Evolutionary conservation across 2,329 filamentous ascomycete species (phyloP), one percentile per base, ranked within the genome.

Genomic region (Paramyrothecium roridum): DNA sequence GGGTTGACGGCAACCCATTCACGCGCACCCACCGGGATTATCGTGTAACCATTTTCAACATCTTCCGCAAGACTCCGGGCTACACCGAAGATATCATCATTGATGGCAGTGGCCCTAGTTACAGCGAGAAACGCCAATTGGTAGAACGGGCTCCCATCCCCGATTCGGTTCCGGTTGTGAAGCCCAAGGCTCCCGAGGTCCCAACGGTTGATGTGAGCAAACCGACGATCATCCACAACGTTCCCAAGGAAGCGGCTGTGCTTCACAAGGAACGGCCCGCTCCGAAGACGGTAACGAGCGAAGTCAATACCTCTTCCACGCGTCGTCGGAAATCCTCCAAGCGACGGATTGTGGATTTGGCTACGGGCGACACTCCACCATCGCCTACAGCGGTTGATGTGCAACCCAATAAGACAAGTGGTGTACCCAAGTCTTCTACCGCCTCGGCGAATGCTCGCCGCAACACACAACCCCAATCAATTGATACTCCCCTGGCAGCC

Each of bases 1-100:
- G 93, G 82, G 89, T 99, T 17, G 84, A 89, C 58, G 91, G 91
- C 21, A 99, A 99, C 65, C 91, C 93, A 0, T 97, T 98, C 65
- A 90, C 89, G 47, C 91, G 90, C 63, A 93, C 91, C 1, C 91
- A 97, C 68, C 82, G 87, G 56, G 86, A 89, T 63, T 96, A 96
- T 69, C 86, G 95, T 50, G 81, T 96, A 60, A 90, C 87, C 20
- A 96, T 98, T 59, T 97, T 99, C 84, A 99, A 98, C 65, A 80
- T 98, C 2, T 99, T 99, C 79, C 86, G 95, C 59, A 87, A 85
- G 56, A 92, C 91, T 0, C 91, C 93, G 12, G 95, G 95, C 6
- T 96, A 95, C 66, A 89, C 87, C 0, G 90, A 96, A 61, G 95
- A 99, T 67, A 86, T 98, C 57, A 79, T 91, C 48, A 93, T 99